Conservation (phyloP, 2,329 filamentous ascomycete genomes). For the Apiospora phragmitis region DNA sequence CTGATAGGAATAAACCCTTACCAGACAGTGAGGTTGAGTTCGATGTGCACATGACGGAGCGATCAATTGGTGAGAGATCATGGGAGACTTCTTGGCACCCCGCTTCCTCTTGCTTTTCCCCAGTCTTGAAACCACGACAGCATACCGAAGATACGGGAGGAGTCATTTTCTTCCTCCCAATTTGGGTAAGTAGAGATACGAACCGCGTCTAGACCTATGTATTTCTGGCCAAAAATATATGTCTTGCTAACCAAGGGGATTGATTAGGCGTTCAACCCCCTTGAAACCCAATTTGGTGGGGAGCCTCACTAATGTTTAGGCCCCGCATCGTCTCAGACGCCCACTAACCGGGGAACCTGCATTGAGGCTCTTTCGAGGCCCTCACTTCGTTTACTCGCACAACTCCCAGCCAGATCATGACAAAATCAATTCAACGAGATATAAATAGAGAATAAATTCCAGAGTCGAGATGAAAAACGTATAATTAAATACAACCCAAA, state of each 20-base stretch:
- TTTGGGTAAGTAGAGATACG: neutral
- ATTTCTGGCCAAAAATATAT: neutral
- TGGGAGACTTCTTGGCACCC: neutral
- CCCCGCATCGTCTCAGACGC: neutral
- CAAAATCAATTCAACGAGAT: neutral
- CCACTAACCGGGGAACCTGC: neutral
- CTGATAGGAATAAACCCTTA: neutral
- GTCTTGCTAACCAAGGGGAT: neutral
- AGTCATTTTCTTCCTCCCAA: neutral
- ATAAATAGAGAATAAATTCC: neutral
- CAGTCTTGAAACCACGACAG: neutral
- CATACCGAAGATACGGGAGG: neutral
- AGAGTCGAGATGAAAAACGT: neutral
- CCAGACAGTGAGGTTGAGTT: neutral
- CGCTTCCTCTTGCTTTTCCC: neutral
- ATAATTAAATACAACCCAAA: neutral
- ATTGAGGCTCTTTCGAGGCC: neutral
- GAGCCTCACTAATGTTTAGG: conserved; percentile 5
- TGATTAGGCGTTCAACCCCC: neutral
- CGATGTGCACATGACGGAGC: neutral
- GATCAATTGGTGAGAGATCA: neutral
- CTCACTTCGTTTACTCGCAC: neutral
- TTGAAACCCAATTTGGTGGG: conserved; percentile 1
- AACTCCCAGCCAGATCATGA: neutral
- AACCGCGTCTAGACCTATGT: neutral